Percentiles rank a stretch among this genome's conserved stretches.
phyloP scores from a whole-genome alignment of 768 basidiomycete genomes.

The Cystofilobasidium macerans region DNA sequence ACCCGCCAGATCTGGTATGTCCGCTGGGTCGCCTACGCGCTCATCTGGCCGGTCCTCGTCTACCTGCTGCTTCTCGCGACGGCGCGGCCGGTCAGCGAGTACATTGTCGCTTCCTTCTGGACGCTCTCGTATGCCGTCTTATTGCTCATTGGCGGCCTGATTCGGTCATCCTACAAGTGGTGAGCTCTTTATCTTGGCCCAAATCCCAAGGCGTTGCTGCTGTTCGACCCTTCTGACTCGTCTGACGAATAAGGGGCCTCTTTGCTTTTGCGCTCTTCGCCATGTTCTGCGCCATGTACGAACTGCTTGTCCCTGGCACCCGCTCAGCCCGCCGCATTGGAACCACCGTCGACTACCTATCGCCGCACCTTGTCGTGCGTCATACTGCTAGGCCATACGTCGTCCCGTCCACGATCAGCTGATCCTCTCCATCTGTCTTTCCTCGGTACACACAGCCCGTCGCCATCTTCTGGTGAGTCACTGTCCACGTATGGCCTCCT shows the following conservation, averaged over 20 bases:
- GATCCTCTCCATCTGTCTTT: not conserved
- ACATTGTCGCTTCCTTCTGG: constrained; percentile 46
- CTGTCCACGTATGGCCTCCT: not conserved
- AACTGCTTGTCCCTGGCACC: constrained; percentile 32
- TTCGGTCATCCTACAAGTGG: constrained; percentile 49
- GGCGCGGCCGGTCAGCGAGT: constrained; percentile 45
- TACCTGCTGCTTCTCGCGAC: constrained; percentile 45
- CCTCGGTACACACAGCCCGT: not conserved
- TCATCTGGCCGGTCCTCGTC: constrained; percentile 47
- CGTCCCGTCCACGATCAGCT: not conserved
- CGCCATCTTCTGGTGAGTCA: not conserved
- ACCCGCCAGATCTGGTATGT: not conserved
- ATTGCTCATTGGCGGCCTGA: constrained; percentile 47
- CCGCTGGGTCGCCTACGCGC: not conserved
- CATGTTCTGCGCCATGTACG: constrained; percentile 47
- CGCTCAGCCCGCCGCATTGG: constrained; percentile 34
- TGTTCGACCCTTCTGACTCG: no score
- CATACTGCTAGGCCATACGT: constrained; percentile 31
- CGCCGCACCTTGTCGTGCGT: constrained; percentile 41
- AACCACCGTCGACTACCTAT: constrained; percentile 31
- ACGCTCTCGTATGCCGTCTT: constrained; percentile 44
- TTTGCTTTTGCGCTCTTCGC: constrained; percentile 31
- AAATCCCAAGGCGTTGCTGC: not conserved
- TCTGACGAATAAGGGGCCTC: no score
- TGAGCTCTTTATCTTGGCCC: no score